Percentiles rank a stretch among this genome's conserved stretches.
Conservation (phyloP, 164 flowering plant species). For the Warburgia ugandensis region DNA sequence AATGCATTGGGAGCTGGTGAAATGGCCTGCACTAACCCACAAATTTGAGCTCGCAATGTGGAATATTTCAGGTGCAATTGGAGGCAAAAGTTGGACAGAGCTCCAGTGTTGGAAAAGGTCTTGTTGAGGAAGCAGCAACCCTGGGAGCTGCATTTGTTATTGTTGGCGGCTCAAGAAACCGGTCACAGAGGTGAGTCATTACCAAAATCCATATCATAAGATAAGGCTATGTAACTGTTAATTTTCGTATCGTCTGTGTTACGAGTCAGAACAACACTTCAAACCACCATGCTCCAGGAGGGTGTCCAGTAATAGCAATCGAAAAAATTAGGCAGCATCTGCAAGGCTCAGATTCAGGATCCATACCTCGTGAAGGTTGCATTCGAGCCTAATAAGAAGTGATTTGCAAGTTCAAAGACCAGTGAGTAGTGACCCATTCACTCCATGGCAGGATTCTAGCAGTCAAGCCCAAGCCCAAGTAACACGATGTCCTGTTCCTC, state of each 20-base stretch:
- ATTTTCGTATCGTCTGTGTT: no score
- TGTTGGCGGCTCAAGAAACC: constrained; percentile 38
- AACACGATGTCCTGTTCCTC: no score
- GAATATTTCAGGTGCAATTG: constrained; percentile 58
- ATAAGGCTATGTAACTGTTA: no score
- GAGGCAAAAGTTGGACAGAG: constrained; percentile 60
- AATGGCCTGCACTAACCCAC: no score
- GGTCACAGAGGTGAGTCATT: constrained; percentile 36
- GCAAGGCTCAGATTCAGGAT: constrained; percentile 12
- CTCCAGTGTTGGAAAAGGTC: constrained; percentile 45
- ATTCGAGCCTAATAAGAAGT: no score
- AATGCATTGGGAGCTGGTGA: no score
- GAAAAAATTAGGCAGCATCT: constrained; percentile 15
- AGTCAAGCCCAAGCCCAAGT: constrained; percentile 22
- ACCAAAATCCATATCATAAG: not conserved
- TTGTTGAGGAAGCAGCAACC: constrained; percentile 52
- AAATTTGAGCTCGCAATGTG: not conserved
- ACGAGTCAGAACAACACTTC: constrained; percentile 23
- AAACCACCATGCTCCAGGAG: constrained; percentile 42
- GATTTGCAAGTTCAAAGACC: no score
- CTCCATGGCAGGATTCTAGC: constrained; percentile 15
- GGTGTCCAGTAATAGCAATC: constrained; percentile 49
- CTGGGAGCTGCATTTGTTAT: constrained; percentile 46
- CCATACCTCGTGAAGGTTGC: constrained; percentile 25
- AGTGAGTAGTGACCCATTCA: no score